Base-by-base conservation (phyloP, 1,284 basidiomycete species). In the Trametes versicolor region DNA sequence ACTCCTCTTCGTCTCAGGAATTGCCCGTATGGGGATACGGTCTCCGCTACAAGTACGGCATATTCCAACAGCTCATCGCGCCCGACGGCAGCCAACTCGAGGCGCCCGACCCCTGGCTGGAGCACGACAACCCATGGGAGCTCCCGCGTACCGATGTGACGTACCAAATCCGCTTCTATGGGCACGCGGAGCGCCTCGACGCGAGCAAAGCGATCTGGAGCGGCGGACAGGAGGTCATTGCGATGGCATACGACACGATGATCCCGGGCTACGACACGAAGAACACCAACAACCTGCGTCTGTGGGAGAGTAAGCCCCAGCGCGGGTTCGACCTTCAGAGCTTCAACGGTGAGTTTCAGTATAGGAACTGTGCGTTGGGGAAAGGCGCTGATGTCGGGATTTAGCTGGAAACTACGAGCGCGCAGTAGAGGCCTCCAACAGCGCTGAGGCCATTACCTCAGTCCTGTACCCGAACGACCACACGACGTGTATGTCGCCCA, bases 61-160 rank as follows among this genome's bases (percentile, higher is more conserved):
- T 98, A 79, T 98, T 98, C 87, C 93, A 96, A 79, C 96, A 98
- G 80, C 86, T 96, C 62, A 94, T 95, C 74, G 87, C 87, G 13
- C 88, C 93, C 12, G 91, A 94, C 63, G 94, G 95, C 23, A 87
- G 71, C 53, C 93, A 96, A 76, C 88, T 96, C 7, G 94, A 96
- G 82, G 95, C 94, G 4, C 95, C 95, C 10, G 96, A 97, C 78
- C 95, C 95, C 67, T 97, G 95, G 95, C 83, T 97, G 45, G 91
- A 94, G 65, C 83, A 92, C 72, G 90, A 92, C 73, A 96, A 95
- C 77, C 90, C 92, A 50, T 94, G 94, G 95, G 95, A 97, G 81
- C 87, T 97, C 49, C 87, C 91, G 17, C 91, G 95, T 54, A 82
- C 93, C 56, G 95, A 97, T 73, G 93, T 96, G 45, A 82, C 86